Evolutionary conservation across 768 basidiomycete genomes (phyloP).

Genomic region (Termitomyces sp.): DNA sequence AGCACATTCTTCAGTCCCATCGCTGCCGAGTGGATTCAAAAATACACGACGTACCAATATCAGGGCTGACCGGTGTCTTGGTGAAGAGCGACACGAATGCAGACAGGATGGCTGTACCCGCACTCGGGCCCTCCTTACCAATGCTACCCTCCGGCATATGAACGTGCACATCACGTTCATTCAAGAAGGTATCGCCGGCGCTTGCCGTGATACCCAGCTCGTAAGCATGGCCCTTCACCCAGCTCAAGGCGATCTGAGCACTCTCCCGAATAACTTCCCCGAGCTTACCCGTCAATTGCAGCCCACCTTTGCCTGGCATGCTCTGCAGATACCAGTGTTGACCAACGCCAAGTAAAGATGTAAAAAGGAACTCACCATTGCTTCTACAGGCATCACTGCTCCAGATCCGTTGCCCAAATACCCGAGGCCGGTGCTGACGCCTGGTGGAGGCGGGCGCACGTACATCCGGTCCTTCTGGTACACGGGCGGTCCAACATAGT

Average conservation of each 20-base stretch:
- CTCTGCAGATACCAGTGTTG: conserved; percentile 43
- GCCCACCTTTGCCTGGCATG: conserved; percentile 93
- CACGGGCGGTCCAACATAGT: conserved; percentile 93
- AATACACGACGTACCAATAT: conserved; percentile 66
- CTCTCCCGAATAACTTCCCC: conserved; percentile 98
- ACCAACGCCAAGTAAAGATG: not conserved
- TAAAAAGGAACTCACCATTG: conserved; percentile 55
- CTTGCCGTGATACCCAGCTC: conserved; percentile 81
- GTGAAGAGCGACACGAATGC: conserved; percentile 93
- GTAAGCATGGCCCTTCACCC: conserved; percentile 89
- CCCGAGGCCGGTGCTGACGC: conserved; percentile 92
- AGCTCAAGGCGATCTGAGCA: conserved; percentile 91
- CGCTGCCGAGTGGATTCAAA: not conserved
- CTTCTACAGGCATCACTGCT: conserved; percentile 96
- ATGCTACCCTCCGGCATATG: conserved; percentile 97
- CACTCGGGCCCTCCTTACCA: conserved; percentile 95
- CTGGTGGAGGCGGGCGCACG: conserved; percentile 72
- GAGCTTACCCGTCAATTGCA: conserved; percentile 94
- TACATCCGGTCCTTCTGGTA: conserved; percentile 97
- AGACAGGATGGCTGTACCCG: conserved; percentile 89
- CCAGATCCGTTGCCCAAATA: conserved; percentile 97
- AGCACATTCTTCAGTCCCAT: not conserved
- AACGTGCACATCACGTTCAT: conserved; percentile 86
- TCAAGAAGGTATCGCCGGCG: conserved; percentile 72
- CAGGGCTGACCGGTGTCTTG: conserved; percentile 75